These are phyloP conservation scores for Paxillus rubicundulus DNA, from an alignment of 768 basidiomycete species.

Conservation along the genomic window DNA sequence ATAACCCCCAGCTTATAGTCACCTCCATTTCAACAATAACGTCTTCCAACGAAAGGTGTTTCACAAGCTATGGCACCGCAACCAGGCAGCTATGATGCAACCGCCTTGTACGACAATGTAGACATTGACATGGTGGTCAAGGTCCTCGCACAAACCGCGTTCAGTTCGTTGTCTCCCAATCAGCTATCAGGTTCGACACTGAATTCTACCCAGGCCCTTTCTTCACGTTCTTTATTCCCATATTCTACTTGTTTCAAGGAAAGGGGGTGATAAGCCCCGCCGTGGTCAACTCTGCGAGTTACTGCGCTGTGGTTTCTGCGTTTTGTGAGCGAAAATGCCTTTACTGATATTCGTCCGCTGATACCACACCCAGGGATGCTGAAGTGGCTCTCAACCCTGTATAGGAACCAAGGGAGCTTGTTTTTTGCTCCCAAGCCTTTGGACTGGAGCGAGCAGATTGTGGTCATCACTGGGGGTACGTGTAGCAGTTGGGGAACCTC, in stretches of 20 bases:
- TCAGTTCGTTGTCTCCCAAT: slow-evolving; percentile 54
- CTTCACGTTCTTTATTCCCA: slow-evolving; percentile 76
- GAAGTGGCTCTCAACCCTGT: slow-evolving; percentile 68
- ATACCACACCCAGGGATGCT: slow-evolving; percentile 50
- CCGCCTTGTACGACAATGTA: slow-evolving; percentile 63
- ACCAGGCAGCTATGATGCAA: slow-evolving; percentile 31
- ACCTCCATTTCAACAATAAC: not conserved
- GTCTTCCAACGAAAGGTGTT: not conserved
- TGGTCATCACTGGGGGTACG: slow-evolving; percentile 88
- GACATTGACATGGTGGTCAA: slow-evolving; percentile 79
- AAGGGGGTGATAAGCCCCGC: slow-evolving; percentile 47
- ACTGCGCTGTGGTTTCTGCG: slow-evolving; percentile 54
- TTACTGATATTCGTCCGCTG: not conserved
- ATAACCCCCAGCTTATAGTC: too few relatives aligned
- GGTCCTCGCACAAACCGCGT: slow-evolving; percentile 72
- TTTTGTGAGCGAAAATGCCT: slow-evolving; percentile 56
- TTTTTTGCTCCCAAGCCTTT: slow-evolving; percentile 58
- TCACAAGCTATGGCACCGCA: slow-evolving; percentile 17
- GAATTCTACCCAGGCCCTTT: slow-evolving; percentile 60
- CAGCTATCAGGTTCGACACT: not conserved
- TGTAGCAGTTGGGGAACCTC: not conserved
- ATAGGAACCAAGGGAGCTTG: slow-evolving; percentile 70
- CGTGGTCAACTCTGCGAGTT: slow-evolving; percentile 50
- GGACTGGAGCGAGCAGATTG: slow-evolving; percentile 87
- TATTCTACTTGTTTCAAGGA: slow-evolving; percentile 76